Percentiles rank a stretch among this genome's conserved stretches.
phyloP scores from a whole-genome alignment of 2,329 filamentous ascomycete species.

The Trichoderma sp. region DNA sequence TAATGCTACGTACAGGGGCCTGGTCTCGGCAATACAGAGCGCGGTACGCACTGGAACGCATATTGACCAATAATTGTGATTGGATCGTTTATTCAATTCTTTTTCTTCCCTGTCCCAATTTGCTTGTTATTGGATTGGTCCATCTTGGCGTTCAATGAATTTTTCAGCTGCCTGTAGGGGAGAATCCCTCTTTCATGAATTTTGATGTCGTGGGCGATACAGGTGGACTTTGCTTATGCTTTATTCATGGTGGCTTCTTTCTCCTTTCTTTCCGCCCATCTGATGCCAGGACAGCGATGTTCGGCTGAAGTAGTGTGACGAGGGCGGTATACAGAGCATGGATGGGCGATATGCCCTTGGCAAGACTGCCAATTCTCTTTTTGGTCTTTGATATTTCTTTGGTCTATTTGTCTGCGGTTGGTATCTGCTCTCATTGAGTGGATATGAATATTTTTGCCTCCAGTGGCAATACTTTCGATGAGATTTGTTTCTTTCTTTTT shows the following conservation, averaged over 20 bases:
- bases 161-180: neutral
- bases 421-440: neutral
- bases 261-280: neutral
- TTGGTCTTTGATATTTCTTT: neutral
- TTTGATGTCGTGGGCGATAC: constrained; percentile 6
- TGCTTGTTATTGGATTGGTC: neutral
- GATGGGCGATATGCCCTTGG: neutral
- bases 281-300: neutral
- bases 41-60: constrained; percentile 10
- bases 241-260: neutral
- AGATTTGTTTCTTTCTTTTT: neutral
- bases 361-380: neutral
- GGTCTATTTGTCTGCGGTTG: neutral
- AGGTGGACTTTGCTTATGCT: neutral
- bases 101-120: neutral
- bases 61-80: constrained; percentile 2
- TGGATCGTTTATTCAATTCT: neutral
- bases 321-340: neutral
- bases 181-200: neutral
- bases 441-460: neutral
- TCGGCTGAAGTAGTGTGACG: neutral
- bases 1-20: constrained; percentile 26
- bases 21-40: constrained; percentile 41
- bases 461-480: neutral
- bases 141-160: constrained; percentile 13